These are phyloP conservation scores for Colletotrichum eremochloae DNA, from an alignment of 2,329 filamentous ascomycete species.

Conservation along the genomic window DNA sequence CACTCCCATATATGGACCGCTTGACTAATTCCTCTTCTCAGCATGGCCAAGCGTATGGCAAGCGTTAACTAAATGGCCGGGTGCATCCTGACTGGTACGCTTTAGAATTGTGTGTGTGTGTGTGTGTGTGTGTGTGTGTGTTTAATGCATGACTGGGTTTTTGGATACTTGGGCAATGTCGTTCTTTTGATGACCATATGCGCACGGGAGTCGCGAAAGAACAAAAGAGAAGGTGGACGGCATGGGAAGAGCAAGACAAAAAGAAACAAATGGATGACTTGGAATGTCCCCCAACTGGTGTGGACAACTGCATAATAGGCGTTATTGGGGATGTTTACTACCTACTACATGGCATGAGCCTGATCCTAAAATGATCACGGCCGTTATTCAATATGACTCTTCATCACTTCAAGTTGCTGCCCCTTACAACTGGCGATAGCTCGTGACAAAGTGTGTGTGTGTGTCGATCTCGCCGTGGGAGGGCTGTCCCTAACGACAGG, in stretches of 20 bases:
- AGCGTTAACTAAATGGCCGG: slow-evolving; percentile 51
- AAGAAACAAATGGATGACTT: slow-evolving; percentile 5
- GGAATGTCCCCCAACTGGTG: not conserved
- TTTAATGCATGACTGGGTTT: slow-evolving; percentile 20
- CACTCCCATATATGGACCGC: not conserved
- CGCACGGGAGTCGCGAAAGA: slow-evolving; percentile 25
- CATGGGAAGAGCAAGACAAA: slow-evolving; percentile 26
- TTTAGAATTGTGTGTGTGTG: not conserved
- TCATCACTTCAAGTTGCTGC: not conserved
- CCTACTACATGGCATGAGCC: slow-evolving; percentile 12
- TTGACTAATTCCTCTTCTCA: slow-evolving; percentile 48
- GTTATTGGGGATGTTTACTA: slow-evolving; percentile 31
- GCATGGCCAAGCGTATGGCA: slow-evolving; percentile 76
- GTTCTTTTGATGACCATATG: slow-evolving; percentile 21
- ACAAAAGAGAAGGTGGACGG: slow-evolving; percentile 6
- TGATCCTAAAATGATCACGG: slow-evolving; percentile 22
- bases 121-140: no score
- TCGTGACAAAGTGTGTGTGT: not conserved
- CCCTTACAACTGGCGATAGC: not conserved
- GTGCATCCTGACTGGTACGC: not conserved
- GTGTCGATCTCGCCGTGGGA: not conserved
- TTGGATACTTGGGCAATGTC: slow-evolving; percentile 6
- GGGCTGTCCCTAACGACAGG: not conserved
- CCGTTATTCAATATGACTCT: slow-evolving; percentile 16
- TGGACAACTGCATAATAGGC: slow-evolving; percentile 36